phyloP scores from a whole-genome alignment of 306 rosid species.

The Dicorynia guianensis region DNA sequence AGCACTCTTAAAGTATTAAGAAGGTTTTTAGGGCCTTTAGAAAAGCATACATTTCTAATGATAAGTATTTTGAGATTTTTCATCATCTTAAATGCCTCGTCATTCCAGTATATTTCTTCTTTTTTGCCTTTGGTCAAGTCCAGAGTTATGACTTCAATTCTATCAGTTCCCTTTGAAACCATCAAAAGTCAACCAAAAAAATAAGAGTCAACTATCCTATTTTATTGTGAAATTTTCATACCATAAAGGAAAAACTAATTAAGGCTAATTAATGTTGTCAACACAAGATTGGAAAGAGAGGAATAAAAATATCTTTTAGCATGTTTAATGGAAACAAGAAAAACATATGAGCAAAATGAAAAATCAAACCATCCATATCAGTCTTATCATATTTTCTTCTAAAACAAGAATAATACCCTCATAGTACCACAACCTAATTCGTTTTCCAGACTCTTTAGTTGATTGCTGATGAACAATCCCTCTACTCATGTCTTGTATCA shows the following conservation, averaged over 20 bases:
- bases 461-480: constrained; percentile 19
- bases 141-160: neutral
- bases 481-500: constrained; percentile 18
- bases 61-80: constrained; percentile 8
- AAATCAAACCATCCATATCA: neutral
- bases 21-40: neutral
- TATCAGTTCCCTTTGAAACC: neutral
- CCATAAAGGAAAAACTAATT: too few species aligned
- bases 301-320: too few species aligned
- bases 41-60: neutral
- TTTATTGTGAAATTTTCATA: too few species aligned
- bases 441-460: neutral
- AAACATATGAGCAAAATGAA: too few species aligned
- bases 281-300: too few species aligned
- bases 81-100: too few species aligned
- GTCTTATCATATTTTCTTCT: neutral
- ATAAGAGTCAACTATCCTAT: too few species aligned
- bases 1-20: neutral
- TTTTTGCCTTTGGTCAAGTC: neutral
- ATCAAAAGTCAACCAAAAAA: neutral
- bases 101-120: too few species aligned
- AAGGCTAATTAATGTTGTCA: too few species aligned
- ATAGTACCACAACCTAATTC: constrained; percentile 13
- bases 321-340: neutral
- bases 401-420: neutral